These are phyloP conservation scores for Citropsis articulata DNA, from an alignment of 345 rosid genomes.

Conservation along the genomic window DNA sequence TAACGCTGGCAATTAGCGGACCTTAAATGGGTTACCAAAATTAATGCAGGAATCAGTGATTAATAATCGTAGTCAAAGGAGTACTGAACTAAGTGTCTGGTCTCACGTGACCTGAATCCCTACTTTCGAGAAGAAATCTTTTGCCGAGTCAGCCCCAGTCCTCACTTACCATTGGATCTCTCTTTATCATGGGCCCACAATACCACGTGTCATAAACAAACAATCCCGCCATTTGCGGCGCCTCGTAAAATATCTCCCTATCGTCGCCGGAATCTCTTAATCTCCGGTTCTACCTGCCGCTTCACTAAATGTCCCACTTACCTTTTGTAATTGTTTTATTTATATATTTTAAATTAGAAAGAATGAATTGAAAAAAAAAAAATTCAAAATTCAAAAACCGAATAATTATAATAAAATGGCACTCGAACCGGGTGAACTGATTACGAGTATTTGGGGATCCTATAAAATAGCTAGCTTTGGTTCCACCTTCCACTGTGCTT, in stretches of 20 bases:
- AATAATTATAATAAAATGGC: neutral
- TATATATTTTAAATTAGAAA: too few relatives aligned
- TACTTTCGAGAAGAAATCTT: slow-evolving; percentile 22
- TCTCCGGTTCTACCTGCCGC: neutral
- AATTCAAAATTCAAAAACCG: neutral
- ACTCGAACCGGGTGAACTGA: slow-evolving; percentile 12
- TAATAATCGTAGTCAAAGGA: slow-evolving; percentile 33
- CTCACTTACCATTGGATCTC: slow-evolving; percentile 14
- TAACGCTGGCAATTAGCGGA: slow-evolving; percentile 13
- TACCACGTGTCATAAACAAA: slow-evolving; percentile 24
- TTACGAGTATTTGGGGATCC: slow-evolving; percentile 31
- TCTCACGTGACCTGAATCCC: slow-evolving; percentile 50
- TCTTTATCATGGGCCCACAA: neutral
- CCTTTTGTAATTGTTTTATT: too few relatives aligned
- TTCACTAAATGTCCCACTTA: neutral
- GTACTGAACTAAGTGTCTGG: slow-evolving; percentile 28
- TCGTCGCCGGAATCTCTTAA: neutral
- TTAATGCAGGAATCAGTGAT: neutral
- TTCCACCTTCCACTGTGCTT: slow-evolving; percentile 6
- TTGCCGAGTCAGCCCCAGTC: slow-evolving; percentile 33
- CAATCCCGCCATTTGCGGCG: slow-evolving; percentile 37
- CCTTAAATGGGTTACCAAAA: slow-evolving; percentile 4
- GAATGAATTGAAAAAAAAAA: too few relatives aligned
- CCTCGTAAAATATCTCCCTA: slow-evolving; percentile 1
- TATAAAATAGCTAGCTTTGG: slow-evolving; percentile 35